Evolutionary conservation across 805 yeast genomes (phyloP).

Genomic region (Tetrapisispora iriomotensis): DNA sequence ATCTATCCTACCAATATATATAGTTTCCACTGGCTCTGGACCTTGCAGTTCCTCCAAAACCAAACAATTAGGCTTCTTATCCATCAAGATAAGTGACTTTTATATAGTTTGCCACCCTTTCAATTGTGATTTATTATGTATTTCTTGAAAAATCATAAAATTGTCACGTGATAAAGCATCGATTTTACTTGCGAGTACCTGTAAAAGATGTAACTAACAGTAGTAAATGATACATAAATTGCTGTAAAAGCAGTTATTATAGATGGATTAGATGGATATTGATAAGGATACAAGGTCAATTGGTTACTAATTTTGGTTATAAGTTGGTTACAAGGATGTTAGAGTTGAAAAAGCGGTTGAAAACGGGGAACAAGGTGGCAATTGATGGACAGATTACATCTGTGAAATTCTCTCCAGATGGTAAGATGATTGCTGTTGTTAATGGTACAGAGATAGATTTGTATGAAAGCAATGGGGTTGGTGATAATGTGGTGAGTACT

Average conservation of each 20-base stretch:
- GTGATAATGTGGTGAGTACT: conserved; percentile 23
- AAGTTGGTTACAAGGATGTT: background rate
- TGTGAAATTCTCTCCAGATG: conserved; percentile 54
- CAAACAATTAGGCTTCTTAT: too few relatives aligned
- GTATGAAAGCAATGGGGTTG: conserved; percentile 35
- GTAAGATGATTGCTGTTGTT: conserved; percentile 45
- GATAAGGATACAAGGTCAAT: too few relatives aligned
- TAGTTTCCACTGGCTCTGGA: too few relatives aligned
- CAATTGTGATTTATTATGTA: too few relatives aligned
- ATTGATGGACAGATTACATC: conserved; percentile 29
- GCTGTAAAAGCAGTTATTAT: background rate
- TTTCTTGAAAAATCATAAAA: too few relatives aligned
- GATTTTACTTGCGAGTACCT: too few relatives aligned
- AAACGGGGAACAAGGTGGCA: too few relatives aligned
- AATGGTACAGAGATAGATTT: conserved; percentile 51
- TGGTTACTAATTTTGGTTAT: background rate
- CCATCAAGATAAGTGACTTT: background rate
- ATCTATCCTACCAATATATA: too few relatives aligned
- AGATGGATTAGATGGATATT: too few relatives aligned
- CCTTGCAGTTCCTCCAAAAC: background rate
- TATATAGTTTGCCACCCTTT: too few relatives aligned
- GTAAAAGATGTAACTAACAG: background rate
- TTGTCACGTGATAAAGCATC: too few relatives aligned
- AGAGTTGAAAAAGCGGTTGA: background rate
- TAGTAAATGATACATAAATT: background rate